These are phyloP conservation scores for Sporormia fimetaria DNA, from an alignment of 495 filamentous ascomycete genomes.

Conservation along the genomic window DNA sequence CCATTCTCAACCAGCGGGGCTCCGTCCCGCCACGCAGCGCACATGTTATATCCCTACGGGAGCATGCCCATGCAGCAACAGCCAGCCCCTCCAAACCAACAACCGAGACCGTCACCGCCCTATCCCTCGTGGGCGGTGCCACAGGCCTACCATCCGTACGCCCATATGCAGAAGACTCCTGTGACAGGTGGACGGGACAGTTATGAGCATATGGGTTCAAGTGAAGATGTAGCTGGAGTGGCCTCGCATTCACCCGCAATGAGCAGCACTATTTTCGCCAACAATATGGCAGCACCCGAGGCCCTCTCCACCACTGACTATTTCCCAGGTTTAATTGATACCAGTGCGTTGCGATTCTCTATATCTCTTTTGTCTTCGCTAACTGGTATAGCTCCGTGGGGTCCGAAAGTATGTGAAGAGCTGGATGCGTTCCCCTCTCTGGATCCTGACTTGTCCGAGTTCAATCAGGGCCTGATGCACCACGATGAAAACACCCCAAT, in stretches of 20 bases:
- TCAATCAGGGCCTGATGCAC: slow-evolving; percentile 20
- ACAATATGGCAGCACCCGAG: slow-evolving; percentile 10
- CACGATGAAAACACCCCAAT: slow-evolving; percentile 29
- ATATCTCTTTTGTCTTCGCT: slow-evolving; percentile 5
- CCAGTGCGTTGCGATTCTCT: slow-evolving; percentile 14
- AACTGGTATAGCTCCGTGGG: slow-evolving; percentile 22
- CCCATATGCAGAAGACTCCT: slow-evolving; percentile 14
- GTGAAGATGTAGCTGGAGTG: slow-evolving; percentile 7
- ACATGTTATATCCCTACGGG: slow-evolving; percentile 28
- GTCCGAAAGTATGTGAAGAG: slow-evolving; percentile 27
- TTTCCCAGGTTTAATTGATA: slow-evolving; percentile 22
- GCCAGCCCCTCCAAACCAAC: slow-evolving; percentile 14
- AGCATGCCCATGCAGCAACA: slow-evolving; percentile 20
- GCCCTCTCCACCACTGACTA: slow-evolving; percentile 14
- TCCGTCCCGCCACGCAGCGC: slow-evolving; percentile 15
- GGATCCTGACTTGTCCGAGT: slow-evolving; percentile 27
- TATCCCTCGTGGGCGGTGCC: slow-evolving; percentile 22
- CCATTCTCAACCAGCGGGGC: slow-evolving; percentile 20
- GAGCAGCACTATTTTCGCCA: slow-evolving; percentile 6
- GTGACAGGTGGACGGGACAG: slow-evolving; percentile 10
- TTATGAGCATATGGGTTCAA: slow-evolving; percentile 13
- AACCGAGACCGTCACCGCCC: slow-evolving; percentile 18
- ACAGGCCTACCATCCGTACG: slow-evolving; percentile 18
- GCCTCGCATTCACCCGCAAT: slow-evolving; percentile 15
- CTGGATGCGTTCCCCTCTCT: slow-evolving; percentile 26